Evolutionary conservation across 1,139 yeast genomes (phyloP), one percentile per base, ranked within the genome.

Genomic region (Sugiyamaella neomexicana): DNA sequence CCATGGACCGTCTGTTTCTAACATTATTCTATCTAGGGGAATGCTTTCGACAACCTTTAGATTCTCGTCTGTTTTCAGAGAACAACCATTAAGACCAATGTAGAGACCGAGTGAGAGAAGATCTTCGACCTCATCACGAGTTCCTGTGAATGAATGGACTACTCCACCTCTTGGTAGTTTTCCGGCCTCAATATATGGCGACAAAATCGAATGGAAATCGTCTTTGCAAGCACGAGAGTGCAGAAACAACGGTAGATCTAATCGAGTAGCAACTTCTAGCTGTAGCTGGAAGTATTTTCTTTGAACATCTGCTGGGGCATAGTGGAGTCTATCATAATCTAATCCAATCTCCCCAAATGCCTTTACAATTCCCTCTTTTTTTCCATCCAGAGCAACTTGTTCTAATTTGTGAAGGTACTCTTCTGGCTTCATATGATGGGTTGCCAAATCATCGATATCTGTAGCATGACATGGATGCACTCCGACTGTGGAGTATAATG

Each of bases 1-100:
- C 99, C 99, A 93, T 1, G 99, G 99, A 0, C 98, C 91, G 72
- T 93, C 98, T 0, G 98, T 91, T 69, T 93, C 99, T 20, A 93
- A 79, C 80, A 93, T 72, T 39, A 93, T 70, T 62, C 76, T 78
- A 9, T 83, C 80, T 8, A 82, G 65, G 0, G 99, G 99, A 9
- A 93, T 79, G 37, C 71, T 65, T 42, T 75, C 73, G 0, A 86
- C 89, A 12, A 85, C 91, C 16, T 76, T 75, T 9, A 91, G 70
- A 65, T 88, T 89, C 58, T 86, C 91, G 55, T 81, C 80, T 0
- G 89, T 81, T 65, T 87, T 86, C 58, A 95, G 76, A 2, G 98
- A 90, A 65, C 99, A 93, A 1, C 99, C 99, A 67, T 93, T 93
- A 59, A 93, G 75, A 40, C 98, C 91, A 52, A 93, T 81, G 60